Conservation (phyloP, 192 early-diverging fungal genomes). For the Backusella sp. region DNA sequence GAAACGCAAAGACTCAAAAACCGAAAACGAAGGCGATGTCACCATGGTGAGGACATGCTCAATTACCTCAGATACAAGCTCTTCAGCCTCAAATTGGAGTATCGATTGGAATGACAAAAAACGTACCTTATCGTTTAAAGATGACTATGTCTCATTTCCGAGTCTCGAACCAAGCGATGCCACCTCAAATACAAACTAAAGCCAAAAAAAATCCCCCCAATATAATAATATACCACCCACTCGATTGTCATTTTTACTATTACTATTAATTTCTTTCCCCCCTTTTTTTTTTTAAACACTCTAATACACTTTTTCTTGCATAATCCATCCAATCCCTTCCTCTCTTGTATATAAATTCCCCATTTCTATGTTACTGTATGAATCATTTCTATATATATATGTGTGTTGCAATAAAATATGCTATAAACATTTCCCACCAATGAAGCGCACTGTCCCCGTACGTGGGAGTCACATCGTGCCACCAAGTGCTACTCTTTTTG, state of each 20-base stretch:
- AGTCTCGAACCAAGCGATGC: slow-evolving; percentile 12
- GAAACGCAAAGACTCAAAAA: slow-evolving; percentile 15
- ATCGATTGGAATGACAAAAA: slow-evolving; percentile 18
- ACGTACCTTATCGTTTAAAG: slow-evolving; percentile 14
- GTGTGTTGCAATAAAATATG: slow-evolving; percentile 9
- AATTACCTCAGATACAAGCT: neutral
- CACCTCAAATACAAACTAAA: slow-evolving; percentile 10
- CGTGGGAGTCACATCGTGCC: neutral
- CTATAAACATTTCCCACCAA: slow-evolving; percentile 7
- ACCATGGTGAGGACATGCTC: slow-evolving; percentile 2
- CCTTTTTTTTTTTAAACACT: neutral
- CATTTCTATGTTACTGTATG: neutral
- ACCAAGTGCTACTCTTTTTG: neutral
- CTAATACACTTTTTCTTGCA: neutral
- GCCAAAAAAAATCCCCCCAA: neutral
- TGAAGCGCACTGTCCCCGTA: neutral
- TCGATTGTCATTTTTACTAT: neutral
- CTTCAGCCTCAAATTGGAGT: slow-evolving; percentile 19
- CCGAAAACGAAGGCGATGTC: neutral
- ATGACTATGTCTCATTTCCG: slow-evolving; percentile 25
- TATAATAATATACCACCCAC: neutral
- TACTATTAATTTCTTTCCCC: neutral
- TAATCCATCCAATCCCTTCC: slow-evolving; percentile 5
- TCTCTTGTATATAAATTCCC: neutral
- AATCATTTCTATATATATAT: slow-evolving; percentile 7